Evolutionary conservation across 2,329 filamentous ascomycete species (phyloP), one percentile per base, ranked within the genome.

Genomic region (Ceratocystis cubensis): DNA sequence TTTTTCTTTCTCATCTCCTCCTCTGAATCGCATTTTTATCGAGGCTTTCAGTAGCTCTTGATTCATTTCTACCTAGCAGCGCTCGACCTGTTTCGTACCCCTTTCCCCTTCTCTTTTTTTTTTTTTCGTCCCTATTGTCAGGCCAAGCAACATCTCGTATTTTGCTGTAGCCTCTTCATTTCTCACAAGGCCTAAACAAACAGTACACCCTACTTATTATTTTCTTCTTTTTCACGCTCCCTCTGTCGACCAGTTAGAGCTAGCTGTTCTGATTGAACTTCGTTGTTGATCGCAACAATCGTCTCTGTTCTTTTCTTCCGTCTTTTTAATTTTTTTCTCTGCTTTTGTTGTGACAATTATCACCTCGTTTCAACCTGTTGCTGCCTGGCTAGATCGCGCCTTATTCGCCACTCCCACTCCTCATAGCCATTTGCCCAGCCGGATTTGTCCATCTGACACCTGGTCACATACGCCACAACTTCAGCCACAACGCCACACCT

Each of bases 41-140:
- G 64, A 66, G 64, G 61, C 67, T 68, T 66, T 66, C 53, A 66
- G 67, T 68, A 66, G 64, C 50, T 68, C 64, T 66, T 68, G 64
- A 66, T 66, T 66, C 59, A 59, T 37, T 33, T 50, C 37, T 50
- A 41, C 41, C 41, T 8, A 61, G 20, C 56, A 64, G 44, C 53
- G 57, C 63, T 65, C 53, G 63, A 44, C 33, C 63, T 61, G 61
- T 65, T 61, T 63, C 45, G 44, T 17, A 22, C 53, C 45, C 63
- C 41, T 62, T 53, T 63, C 61, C 44, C 44, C 44, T 30, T 41
- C 61, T 56, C 25, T 22, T 5, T 5, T 50, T 45, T 46, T 59
- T 44, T 56, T 48, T 48, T 45, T 64, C 41, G 20, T 64, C 28
- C 15, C 59, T 53, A 22, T 53, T 25, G 3, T 17, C 30, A n/a